Base-by-base conservation (phyloP, 208 protist species). In the Strigomonas culicis region DNA sequence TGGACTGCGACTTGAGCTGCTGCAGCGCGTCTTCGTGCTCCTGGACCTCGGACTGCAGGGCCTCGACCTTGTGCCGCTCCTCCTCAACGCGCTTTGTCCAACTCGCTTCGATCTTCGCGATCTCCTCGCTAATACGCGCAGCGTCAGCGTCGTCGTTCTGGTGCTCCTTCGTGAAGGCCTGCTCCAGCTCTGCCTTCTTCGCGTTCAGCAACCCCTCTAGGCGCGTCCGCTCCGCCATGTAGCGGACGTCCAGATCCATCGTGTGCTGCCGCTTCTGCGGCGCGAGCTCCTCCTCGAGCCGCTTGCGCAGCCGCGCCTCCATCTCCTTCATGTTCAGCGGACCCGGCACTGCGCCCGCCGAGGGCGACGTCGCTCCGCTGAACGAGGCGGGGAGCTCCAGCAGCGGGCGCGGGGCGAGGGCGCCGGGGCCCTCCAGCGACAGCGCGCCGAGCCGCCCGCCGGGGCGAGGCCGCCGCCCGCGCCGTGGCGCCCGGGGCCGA, bases 201-300 rank as follows among this genome's bases (percentile, higher is more conserved):
- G 15, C 31, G 8, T 67, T 31, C 46, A 80, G 24, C 34, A 68
- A 57, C n/a, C 72, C 65, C 36, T 62, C 70, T 30, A 43, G 43
- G 21, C 69, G 49, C 39, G 57, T 44, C 49, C 47, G 10, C 64
- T 77, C 63, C 30, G 74, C 73, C 22, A 51, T 67, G 25, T 74
- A 15, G 27, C 70, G 22, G 19, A 64, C 68, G 24, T 86, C 82
- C 32, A 76, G 72, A 21, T 78, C 72, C 22, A 83, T 58, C 46
- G 61, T 53, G 59, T 80, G 66, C 1, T 60, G 39, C 11, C 78
- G 79, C 25, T 70, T 72, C 41, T 78, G 66, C 4, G 70, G 39
- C 17, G 75, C 82, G 47, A 75, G 85, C 50, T 82, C 75, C 55
- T 84, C 78, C 61, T 84, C 78, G 28, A 90, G 63, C 11, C 78